Conservation (phyloP, 371 early-diverging fungal genomes). For the Nosema bombycis region DNA sequence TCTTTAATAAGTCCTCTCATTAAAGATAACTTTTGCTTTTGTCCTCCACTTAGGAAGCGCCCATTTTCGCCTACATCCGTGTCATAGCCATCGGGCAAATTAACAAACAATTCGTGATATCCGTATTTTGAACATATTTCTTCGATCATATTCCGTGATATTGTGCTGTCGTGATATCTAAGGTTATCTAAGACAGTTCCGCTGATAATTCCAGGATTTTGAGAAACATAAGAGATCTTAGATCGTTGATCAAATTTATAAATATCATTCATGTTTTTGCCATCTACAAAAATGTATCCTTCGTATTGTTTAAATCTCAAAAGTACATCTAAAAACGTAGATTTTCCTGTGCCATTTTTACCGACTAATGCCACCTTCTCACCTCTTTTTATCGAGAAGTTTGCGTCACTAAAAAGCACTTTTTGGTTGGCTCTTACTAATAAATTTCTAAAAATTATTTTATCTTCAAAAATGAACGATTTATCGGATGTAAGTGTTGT, state of each 20-base stretch:
- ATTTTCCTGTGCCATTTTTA: slow-evolving; percentile 63
- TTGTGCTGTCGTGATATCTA: slow-evolving; percentile 66
- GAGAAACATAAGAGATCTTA: slow-evolving; percentile 74
- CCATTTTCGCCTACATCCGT: slow-evolving; percentile 74
- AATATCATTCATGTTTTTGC: slow-evolving; percentile 68
- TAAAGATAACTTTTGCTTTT: slow-evolving; percentile 76
- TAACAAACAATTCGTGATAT: slow-evolving; percentile 69
- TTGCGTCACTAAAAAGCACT: slow-evolving; percentile 41
- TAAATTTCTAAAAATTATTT: slow-evolving; percentile 32
- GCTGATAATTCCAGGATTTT: slow-evolving; percentile 77
- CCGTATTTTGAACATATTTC: slow-evolving; percentile 69
- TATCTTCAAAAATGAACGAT: slow-evolving; percentile 16
- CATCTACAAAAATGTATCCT: slow-evolving; percentile 56
- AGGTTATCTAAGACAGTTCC: slow-evolving; percentile 74
- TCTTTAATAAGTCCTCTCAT: slow-evolving; percentile 66
- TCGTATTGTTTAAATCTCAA: slow-evolving; percentile 56
- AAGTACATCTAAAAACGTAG: slow-evolving; percentile 57
- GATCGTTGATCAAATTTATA: slow-evolving; percentile 68
- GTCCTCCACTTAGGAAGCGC: slow-evolving; percentile 77
- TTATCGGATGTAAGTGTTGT: background rate
- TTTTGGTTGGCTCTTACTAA: slow-evolving; percentile 20
- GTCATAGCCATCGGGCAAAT: slow-evolving; percentile 69
- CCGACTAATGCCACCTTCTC: slow-evolving; percentile 62
- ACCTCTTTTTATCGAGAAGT: slow-evolving; percentile 55
- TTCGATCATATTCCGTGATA: slow-evolving; percentile 67